These are phyloP conservation scores for Monosporascus cannonballus DNA, from an alignment of 2,329 filamentous ascomycete species.

Conservation along the genomic window DNA sequence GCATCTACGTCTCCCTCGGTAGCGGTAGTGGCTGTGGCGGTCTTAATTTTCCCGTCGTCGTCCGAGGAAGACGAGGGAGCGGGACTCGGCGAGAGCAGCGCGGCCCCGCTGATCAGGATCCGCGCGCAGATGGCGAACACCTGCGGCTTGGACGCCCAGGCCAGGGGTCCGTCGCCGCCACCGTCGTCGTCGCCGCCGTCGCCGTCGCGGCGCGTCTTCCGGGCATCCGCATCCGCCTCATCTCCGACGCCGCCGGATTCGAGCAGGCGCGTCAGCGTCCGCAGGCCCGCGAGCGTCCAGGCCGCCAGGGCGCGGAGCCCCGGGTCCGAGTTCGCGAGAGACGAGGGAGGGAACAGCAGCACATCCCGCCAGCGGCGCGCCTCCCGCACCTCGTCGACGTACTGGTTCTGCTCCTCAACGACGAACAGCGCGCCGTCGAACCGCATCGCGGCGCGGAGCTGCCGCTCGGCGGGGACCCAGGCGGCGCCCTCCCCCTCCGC, in stretches of 20 bases:
- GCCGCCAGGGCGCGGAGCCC: conserved; percentile 22
- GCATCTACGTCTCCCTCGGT: neutral
- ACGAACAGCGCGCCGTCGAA: conserved; percentile 70
- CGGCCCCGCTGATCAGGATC: conserved; percentile 34
- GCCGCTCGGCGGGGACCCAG: conserved; percentile 21
- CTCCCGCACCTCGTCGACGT: conserved; percentile 75
- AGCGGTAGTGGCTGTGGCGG: too few species aligned
- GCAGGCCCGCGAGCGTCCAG: conserved; percentile 49
- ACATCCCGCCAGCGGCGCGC: conserved; percentile 59
- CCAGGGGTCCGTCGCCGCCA: conserved; percentile 56
- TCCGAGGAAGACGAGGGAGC: neutral
- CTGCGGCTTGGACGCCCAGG: conserved; percentile 64
- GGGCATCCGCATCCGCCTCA: neutral
- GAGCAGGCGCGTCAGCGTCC: conserved; percentile 29
- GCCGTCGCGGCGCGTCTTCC: too few species aligned
- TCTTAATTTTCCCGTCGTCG: neutral
- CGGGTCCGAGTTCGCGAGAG: neutral
- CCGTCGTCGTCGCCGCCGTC: conserved; percentile 16
- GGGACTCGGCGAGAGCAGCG: conserved; percentile 17
- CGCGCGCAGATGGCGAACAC: conserved; percentile 57
- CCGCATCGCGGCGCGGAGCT: conserved; percentile 40
- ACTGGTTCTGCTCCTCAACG: conserved; percentile 92
- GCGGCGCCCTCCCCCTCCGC: neutral
- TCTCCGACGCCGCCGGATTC: too few species aligned
- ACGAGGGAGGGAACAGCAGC: conserved; percentile 24